Conservation (phyloP, 2,329 filamentous ascomycete genomes). For the Septoria linicola region DNA sequence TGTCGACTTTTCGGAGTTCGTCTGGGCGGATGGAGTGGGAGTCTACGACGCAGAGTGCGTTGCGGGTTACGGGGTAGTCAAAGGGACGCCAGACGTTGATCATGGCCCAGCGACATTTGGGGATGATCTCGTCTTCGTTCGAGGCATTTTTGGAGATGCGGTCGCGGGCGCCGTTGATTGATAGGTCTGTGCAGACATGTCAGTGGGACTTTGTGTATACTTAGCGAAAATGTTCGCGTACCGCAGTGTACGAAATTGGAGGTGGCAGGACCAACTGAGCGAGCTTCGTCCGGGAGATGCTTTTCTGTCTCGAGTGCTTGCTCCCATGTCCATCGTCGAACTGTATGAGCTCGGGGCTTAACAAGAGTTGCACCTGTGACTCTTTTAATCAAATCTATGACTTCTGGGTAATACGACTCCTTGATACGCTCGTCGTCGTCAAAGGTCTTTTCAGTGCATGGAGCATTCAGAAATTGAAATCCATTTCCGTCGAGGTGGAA, state of each 20-base stretch:
- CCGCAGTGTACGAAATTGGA: too few species aligned
- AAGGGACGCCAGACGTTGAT: constrained; percentile 21
- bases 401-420: constrained; percentile 13
- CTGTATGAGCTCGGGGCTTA: too few species aligned
- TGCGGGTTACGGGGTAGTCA: constrained; percentile 13
- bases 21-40: constrained; percentile 13
- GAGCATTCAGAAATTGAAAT: constrained; percentile 7
- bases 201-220: too few species aligned
- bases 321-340: too few species aligned
- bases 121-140: too few species aligned
- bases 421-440: constrained; percentile 17
- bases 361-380: constrained; percentile 16
- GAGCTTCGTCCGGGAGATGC: too few species aligned
- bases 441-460: constrained; percentile 6
- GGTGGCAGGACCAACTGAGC: too few species aligned
- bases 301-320: too few species aligned
- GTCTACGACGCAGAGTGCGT: constrained; percentile 17
- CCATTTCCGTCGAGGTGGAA: constrained; percentile 15
- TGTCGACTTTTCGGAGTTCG: constrained; percentile 15
- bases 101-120: constrained; percentile 17
- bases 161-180: too few species aligned
- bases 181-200: too few species aligned
- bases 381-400: constrained; percentile 10
- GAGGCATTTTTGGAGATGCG: too few species aligned
- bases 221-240: too few species aligned